A percentile compares a stretch with the other conserved stretches of the same genome.
phyloP scores from a whole-genome alignment of 2,329 filamentous ascomycete species.

The Xylariaceae sp. region DNA sequence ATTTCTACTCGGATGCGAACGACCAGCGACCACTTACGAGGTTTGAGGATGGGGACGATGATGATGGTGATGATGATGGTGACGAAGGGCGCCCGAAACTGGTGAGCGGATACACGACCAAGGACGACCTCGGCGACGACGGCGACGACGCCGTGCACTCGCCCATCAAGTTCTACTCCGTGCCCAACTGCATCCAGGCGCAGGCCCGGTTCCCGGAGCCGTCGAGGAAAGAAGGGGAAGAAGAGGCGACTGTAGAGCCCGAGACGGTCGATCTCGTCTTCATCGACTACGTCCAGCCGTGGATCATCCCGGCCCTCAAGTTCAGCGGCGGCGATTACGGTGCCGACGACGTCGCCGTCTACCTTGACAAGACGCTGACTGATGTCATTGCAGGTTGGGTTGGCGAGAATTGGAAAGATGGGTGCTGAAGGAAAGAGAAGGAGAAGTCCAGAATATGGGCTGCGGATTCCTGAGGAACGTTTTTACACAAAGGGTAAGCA shows the following conservation, averaged over 20 bases:
- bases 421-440: slow-evolving; percentile 40
- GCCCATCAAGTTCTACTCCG: slow-evolving; percentile 64
- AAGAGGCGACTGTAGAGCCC: slow-evolving; percentile 51
- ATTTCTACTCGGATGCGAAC: slow-evolving; percentile 16
- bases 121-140: slow-evolving; percentile 73
- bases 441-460: too few relatives aligned
- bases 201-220: slow-evolving; percentile 55
- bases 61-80: slow-evolving; percentile 17
- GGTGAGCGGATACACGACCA: slow-evolving; percentile 73
- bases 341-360: slow-evolving; percentile 43
- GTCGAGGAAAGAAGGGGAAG: too few relatives aligned
- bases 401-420: slow-evolving; percentile 49
- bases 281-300: slow-evolving; percentile 83
- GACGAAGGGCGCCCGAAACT: slow-evolving; percentile 24
- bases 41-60: slow-evolving; percentile 10
- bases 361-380: slow-evolving; percentile 51
- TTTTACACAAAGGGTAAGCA: too few relatives aligned
- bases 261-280: slow-evolving; percentile 83
- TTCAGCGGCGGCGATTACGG: slow-evolving; percentile 49
- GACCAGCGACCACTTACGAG: slow-evolving; percentile 18
- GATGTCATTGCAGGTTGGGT: slow-evolving; percentile 54
- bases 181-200: slow-evolving; percentile 80
- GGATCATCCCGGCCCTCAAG: slow-evolving; percentile 69
- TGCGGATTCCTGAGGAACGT: too few relatives aligned
- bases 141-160: slow-evolving; percentile 88